Base-by-base conservation (phyloP, 345 rosid species). In the Trapa incisa region DNA sequence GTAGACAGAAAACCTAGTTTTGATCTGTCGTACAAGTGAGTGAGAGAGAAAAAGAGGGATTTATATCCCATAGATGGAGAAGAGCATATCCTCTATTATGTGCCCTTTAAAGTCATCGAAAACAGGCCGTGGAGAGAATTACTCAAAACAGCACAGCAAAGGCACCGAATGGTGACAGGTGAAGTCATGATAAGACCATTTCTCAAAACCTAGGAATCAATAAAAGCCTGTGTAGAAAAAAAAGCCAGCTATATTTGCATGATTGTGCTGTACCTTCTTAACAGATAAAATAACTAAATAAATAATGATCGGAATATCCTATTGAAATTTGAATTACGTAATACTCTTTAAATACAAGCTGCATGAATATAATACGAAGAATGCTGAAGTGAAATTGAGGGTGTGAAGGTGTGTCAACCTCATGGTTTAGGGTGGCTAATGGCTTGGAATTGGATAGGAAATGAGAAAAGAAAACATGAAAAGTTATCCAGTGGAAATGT, bases 171-270 rank as follows among this genome's bases (percentile, higher is more conserved):
- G 50, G 61, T 29, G 70, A 38, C 70, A 22, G 48, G 52, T 67
- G 70, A 67, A 63, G 63, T 67, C 70, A 67, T 13, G 63, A 53
- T 53, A 38, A 54, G 48, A 37, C 42, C 63, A 13, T 36, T 22
- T 53, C 48, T 4, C 35, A 4, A 15, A 36, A 52, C n/a, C 48
- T 17, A 29, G 16, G 48, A 5, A 12, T 4, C 16, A 10, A 52
- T 37, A 43, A 57, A 37, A 13, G 29, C 29, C 48, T 45, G 48
- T 11, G 13, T 45, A 0, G 8, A 52, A 41, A 22, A 22, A 22
- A 22, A 22, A 22, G 29, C 29, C 43, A 41, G 43, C 43, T 0
- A 41, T 41, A 8, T 41, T 8, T 15, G 13, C 15, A 2, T 13
- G 52, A 22, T 22, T 22, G 29, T 22, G 29, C 29, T 22, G 29